A percentile compares a stretch with the other conserved stretches of the same genome.
Evolutionary conservation across 1,284 basidiomycete genomes (phyloP).

Genomic region (Malassezia caprae): DNA sequence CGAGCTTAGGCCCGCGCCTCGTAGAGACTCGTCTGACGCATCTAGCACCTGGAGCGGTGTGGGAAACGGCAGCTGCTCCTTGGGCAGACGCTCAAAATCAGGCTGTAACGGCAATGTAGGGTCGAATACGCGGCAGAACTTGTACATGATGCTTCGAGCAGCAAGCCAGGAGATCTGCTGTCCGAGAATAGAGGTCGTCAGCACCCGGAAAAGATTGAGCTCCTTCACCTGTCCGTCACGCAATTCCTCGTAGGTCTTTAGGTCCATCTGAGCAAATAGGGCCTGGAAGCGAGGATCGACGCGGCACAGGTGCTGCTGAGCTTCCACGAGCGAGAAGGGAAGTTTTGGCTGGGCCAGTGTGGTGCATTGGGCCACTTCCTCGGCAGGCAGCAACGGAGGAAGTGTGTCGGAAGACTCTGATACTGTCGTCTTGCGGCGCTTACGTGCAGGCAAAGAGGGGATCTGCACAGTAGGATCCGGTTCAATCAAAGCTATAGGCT

Average conservation of each 20-base stretch:
- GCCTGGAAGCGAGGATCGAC: conserved; percentile 7
- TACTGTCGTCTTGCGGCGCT: neutral
- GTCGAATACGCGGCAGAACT: conserved; percentile 56
- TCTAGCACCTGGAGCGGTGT: conserved; percentile 32
- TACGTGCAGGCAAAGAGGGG: neutral
- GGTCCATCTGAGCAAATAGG: conserved; percentile 15
- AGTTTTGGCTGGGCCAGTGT: conserved; percentile 11
- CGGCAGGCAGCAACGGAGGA: conserved; percentile 6
- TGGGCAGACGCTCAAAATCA: conserved; percentile 29
- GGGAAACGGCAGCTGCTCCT: conserved; percentile 40
- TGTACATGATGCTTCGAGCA: conserved; percentile 72
- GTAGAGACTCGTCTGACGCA: conserved; percentile 28
- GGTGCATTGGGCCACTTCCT: conserved; percentile 7
- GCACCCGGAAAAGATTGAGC: conserved; percentile 32
- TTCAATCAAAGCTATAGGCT: neutral
- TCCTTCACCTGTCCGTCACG: conserved; percentile 51
- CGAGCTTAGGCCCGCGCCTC: conserved; percentile 36
- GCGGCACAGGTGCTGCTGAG: conserved; percentile 6
- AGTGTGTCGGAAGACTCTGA: neutral
- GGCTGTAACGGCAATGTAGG: conserved; percentile 18
- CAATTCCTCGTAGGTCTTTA: conserved; percentile 54
- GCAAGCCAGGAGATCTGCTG: conserved; percentile 88
- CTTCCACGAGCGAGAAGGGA: conserved; percentile 6
- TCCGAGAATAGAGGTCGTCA: conserved; percentile 63
- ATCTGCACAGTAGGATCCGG: neutral